These are phyloP conservation scores for Coemansia sp. DNA, from an alignment of 192 early-diverging fungal species.

Conservation along the genomic window DNA sequence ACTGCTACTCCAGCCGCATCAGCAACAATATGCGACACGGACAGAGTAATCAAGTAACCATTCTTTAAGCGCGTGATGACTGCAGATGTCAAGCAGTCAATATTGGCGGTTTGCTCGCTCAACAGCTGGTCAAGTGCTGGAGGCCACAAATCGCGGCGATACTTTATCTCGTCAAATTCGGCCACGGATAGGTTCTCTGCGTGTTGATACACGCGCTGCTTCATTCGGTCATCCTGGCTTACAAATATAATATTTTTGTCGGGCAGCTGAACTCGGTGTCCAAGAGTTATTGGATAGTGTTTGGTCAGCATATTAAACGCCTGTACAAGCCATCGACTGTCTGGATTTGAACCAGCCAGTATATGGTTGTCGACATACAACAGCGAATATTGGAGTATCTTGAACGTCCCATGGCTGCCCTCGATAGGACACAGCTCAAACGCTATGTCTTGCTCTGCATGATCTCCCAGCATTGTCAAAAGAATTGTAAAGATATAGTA, in stretches of 20 bases:
- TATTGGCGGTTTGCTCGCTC: constrained; percentile 7
- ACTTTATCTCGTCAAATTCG: constrained; percentile 14
- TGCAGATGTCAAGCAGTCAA: constrained; percentile 13
- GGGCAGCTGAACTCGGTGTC: constrained; percentile 6
- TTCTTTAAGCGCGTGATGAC: constrained; percentile 10
- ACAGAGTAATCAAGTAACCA: constrained; percentile 14
- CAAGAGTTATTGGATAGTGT: constrained; percentile 17
- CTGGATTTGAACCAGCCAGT: background rate
- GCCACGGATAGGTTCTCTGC: constrained; percentile 3
- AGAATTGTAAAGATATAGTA: background rate
- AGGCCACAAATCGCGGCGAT: constrained; percentile 26
- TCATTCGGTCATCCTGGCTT: constrained; percentile 6
- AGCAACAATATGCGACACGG: constrained; percentile 22
- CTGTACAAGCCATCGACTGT: background rate
- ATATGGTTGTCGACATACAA: background rate
- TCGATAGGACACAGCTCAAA: constrained; percentile 18
- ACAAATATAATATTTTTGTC: constrained; percentile 12
- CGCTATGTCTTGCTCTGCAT: background rate
- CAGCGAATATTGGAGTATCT: constrained; percentile 16
- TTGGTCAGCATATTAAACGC: constrained; percentile 11
- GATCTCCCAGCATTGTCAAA: background rate
- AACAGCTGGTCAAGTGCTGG: background rate
- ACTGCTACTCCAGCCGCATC: constrained; percentile 15
- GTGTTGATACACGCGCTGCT: constrained; percentile 10
- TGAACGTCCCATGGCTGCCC: constrained; percentile 14